Percentiles rank a stretch among this genome's conserved stretches.
phyloP scores from a whole-genome alignment of 257 asterid species.

The Jaltomata sinuosa region DNA sequence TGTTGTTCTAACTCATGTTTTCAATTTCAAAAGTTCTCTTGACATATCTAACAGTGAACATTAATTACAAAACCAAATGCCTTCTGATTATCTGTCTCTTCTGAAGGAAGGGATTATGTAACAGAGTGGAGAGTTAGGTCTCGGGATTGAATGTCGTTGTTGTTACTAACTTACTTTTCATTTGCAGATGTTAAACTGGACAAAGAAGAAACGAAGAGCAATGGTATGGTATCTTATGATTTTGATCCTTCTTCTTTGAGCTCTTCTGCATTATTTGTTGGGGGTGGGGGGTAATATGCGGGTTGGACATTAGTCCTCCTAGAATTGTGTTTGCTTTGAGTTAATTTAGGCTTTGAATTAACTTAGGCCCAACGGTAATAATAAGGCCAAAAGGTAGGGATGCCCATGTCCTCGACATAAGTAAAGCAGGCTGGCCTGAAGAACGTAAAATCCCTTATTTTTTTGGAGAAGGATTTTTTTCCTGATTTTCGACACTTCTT shows the following conservation, averaged over 20 bases:
- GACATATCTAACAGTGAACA: neutral
- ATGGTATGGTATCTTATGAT: conserved; percentile 28
- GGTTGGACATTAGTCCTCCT: neutral
- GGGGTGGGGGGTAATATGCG: neutral
- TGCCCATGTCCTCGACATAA: neutral
- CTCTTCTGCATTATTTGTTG: neutral
- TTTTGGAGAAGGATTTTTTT: neutral
- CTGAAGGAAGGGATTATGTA: neutral
- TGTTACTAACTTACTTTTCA: conserved; percentile 3
- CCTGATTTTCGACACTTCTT: neutral
- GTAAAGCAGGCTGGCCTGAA: neutral
- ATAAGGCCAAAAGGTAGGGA: neutral
- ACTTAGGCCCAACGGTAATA: neutral
- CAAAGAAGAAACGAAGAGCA: conserved; percentile 49
- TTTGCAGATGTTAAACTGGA: conserved; percentile 54
- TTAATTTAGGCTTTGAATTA: neutral
- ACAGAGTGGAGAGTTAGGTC: neutral
- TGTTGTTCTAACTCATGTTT: neutral
- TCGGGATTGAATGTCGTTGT: neutral
- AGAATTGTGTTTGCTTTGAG: neutral
- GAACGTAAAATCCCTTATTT: neutral
- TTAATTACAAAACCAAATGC: neutral
- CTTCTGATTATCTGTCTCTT: neutral
- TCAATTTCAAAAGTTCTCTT: neutral
- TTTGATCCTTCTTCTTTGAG: neutral